These are phyloP conservation scores for Oryza rufipogon DNA, from an alignment of 176 grass and related monocot genomes.

Conservation along the genomic window DNA sequence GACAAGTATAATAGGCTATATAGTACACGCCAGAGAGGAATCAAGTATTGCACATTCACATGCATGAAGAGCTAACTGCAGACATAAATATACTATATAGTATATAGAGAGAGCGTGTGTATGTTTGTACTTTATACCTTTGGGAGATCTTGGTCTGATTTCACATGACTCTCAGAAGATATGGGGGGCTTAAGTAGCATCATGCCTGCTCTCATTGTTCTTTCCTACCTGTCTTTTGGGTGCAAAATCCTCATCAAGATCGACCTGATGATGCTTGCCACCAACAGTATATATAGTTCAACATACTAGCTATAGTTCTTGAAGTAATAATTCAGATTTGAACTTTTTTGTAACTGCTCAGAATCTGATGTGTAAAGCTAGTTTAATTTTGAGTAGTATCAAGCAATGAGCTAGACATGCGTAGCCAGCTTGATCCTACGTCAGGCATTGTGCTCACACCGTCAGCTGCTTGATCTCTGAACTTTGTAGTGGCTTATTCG, in stretches of 20 bases:
- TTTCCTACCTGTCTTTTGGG: background rate
- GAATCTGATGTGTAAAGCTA: background rate
- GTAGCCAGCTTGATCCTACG: constrained; percentile 1
- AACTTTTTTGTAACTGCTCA: background rate
- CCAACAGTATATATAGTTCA: background rate
- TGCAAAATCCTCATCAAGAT: constrained; percentile 36
- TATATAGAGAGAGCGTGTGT: background rate
- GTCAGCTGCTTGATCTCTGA: background rate
- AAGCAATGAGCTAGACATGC: background rate
- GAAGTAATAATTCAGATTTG: background rate
- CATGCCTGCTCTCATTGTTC: constrained; percentile 13
- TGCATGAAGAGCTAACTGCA: background rate
- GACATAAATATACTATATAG: background rate
- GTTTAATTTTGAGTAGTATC: background rate
- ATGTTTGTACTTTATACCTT: background rate
- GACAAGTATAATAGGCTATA: background rate
- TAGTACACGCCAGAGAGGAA: background rate
- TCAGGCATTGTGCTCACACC: background rate
- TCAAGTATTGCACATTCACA: background rate
- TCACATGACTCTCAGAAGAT: constrained; percentile 43
- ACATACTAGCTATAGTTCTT: background rate
- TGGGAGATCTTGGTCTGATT: constrained; percentile 37
- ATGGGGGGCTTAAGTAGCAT: constrained; percentile 16
- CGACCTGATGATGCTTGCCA: background rate
- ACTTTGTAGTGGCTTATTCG: constrained; percentile 9